Conservation (phyloP, 805 yeast genomes). For the Starmerella etchellsii region DNA sequence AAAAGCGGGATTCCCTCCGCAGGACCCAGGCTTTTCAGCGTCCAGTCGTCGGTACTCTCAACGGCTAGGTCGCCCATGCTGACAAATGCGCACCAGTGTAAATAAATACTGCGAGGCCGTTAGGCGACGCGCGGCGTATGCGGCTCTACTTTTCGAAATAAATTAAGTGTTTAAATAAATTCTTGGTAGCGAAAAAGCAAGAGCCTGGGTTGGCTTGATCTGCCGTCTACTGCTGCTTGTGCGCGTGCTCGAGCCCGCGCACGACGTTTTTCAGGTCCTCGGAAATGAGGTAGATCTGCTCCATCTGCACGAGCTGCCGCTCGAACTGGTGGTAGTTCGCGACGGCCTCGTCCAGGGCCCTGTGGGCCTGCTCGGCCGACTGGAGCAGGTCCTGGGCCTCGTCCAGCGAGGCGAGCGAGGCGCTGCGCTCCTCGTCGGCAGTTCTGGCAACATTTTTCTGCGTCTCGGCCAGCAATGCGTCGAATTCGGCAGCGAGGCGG, state of each 20-base stretch:
- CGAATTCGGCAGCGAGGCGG: conserved; percentile 10
- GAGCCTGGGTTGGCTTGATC: too few relatives aligned
- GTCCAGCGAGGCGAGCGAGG: conserved; percentile 8
- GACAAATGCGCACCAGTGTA: too few relatives aligned
- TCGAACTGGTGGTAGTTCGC: conserved; percentile 6
- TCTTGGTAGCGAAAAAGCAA: too few relatives aligned
- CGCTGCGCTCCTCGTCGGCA: conserved; percentile 8
- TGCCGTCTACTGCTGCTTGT: background rate
- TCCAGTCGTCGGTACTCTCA: conserved; percentile 20
- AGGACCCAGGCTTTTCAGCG: conserved; percentile 17
- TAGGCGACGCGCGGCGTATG: too few relatives aligned
- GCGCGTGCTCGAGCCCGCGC: conserved; percentile 3
- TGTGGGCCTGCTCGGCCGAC: conserved; percentile 10
- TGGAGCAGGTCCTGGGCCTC: conserved; percentile 7
- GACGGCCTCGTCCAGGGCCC: conserved; percentile 2
- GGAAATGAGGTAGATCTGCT: conserved; percentile 16
- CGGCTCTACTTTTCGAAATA: too few relatives aligned
- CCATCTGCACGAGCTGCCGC: conserved; percentile 10
- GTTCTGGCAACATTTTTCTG: conserved; percentile 2
- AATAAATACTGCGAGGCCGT: too few relatives aligned
- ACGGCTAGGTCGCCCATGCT: conserved; percentile 11
- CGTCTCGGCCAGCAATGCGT: conserved; percentile 2
- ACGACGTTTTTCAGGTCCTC: conserved; percentile 14
- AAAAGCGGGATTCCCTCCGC: conserved; percentile 6
- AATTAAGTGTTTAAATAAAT: too few relatives aligned